These are phyloP conservation scores for Urtica urens DNA, from an alignment of 306 rosid genomes.

Conservation along the genomic window DNA sequence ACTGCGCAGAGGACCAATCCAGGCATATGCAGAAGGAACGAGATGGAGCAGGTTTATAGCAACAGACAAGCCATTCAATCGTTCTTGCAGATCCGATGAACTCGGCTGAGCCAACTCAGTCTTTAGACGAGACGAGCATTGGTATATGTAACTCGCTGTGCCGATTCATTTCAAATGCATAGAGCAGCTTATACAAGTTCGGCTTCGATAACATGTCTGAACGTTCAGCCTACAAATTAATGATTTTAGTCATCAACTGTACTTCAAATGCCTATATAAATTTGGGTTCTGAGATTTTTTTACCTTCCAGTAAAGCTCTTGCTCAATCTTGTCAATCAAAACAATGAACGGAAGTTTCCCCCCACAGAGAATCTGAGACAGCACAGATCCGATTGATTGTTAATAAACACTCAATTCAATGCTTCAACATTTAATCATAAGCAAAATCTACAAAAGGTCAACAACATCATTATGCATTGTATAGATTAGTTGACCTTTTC, in stretches of 20 bases:
- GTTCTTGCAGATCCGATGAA: slow-evolving; percentile 61
- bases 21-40: slow-evolving; percentile 74
- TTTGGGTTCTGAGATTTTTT: slow-evolving; percentile 10
- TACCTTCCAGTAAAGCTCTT: slow-evolving; percentile 98
- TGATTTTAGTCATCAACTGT: slow-evolving; percentile 4
- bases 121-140: slow-evolving; percentile 71
- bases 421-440: too few relatives aligned
- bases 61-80: slow-evolving; percentile 72
- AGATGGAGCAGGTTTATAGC: slow-evolving; percentile 79
- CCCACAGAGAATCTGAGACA: slow-evolving; percentile 68
- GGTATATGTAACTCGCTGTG: slow-evolving; percentile 74
- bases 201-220: slow-evolving; percentile 84
- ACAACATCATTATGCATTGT: not conserved
- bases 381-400: slow-evolving; percentile 2
- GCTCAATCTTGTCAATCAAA: slow-evolving; percentile 86
- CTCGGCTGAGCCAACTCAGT: slow-evolving; percentile 38
- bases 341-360: slow-evolving; percentile 85
- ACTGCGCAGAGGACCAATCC: slow-evolving; percentile 57
- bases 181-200: slow-evolving; percentile 83
- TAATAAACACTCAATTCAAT: not conserved
- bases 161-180: slow-evolving; percentile 76
- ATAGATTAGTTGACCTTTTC: slow-evolving; percentile 1
- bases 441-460: too few relatives aligned
- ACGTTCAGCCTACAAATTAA: slow-evolving; percentile 63
- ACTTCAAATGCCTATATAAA: slow-evolving; percentile 14